These are phyloP conservation scores for Conidiobolus incongruus DNA, from an alignment of 371 early-diverging fungal species.

Conservation along the genomic window DNA sequence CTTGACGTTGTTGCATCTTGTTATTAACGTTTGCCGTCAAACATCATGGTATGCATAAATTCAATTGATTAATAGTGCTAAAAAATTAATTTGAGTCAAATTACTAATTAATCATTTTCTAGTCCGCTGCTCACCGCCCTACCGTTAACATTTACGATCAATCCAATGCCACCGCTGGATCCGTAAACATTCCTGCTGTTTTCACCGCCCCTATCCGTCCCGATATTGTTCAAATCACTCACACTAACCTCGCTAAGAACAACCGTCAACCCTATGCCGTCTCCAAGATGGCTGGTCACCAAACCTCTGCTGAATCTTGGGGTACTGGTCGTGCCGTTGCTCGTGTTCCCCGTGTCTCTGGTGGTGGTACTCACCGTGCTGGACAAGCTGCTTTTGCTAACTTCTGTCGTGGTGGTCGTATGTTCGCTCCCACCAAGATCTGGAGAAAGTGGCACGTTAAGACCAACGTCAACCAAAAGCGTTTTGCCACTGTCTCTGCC, in stretches of 20 bases:
- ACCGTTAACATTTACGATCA: conserved; percentile 79
- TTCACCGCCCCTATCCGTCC: conserved; percentile 97
- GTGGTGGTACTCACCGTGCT: conserved; percentile 97
- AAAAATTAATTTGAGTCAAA: too few species aligned
- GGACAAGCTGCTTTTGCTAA: conserved; percentile 99
- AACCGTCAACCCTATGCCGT: conserved; percentile 98
- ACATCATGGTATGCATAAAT: background rate
- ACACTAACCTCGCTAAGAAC: conserved; percentile 98
- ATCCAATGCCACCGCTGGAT: conserved; percentile 33
- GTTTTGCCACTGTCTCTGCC: conserved; percentile 95
- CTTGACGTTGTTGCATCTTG: too few species aligned
- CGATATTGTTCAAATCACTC: conserved; percentile 91
- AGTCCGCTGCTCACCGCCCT: conserved; percentile 48
- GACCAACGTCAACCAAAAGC: conserved; percentile 95
- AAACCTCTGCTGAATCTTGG: conserved; percentile 99
- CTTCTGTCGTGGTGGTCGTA: conserved; percentile 99
- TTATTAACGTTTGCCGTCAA: too few species aligned
- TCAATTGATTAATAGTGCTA: background rate
- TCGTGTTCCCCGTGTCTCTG: conserved; percentile 98
- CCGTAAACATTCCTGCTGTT: conserved; percentile 84
- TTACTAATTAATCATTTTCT: background rate
- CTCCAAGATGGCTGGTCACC: conserved; percentile 95
- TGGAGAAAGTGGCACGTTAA: conserved; percentile 99
- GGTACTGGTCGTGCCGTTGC: conserved; percentile 99
- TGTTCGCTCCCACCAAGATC: conserved; percentile 99